Evolutionary conservation across 306 rosid genomes (phyloP).

Genomic region (Prinsepia uniflora): DNA sequence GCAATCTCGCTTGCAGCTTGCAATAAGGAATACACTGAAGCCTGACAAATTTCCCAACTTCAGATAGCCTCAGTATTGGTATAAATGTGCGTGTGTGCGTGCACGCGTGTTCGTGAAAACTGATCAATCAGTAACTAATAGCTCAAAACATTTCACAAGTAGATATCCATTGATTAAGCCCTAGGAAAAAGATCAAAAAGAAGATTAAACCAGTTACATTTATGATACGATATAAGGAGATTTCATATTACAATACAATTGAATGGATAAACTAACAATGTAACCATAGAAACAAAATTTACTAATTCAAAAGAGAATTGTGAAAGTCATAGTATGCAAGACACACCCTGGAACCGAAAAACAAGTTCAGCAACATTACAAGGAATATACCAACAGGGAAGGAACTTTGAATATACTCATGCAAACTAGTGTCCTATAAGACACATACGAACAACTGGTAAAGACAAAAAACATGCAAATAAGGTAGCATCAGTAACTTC

Average conservation of each 20-base stretch:
- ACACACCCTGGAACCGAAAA: not conserved
- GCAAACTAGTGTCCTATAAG: conserved; percentile 25
- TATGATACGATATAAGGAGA: not conserved
- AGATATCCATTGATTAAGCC: not conserved
- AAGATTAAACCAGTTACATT: not conserved
- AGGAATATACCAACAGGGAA: conserved; percentile 4
- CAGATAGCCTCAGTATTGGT: conserved; percentile 3
- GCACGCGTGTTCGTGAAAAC: too few relatives aligned
- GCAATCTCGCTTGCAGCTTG: not conserved
- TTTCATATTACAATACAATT: not conserved
- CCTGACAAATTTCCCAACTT: conserved; percentile 51
- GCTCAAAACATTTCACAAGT: not conserved
- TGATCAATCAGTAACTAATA: not conserved
- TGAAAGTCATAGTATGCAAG: not conserved
- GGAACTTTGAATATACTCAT: not conserved
- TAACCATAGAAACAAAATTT: not conserved
- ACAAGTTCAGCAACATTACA: not conserved
- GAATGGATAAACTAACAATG: conserved; percentile 1
- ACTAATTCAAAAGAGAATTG: not conserved
- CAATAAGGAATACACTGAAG: conserved; percentile 44
- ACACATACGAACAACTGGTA: conserved; percentile 92
- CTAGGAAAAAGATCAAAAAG: not conserved
- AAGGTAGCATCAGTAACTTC: conserved; percentile 97
- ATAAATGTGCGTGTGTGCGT: too few relatives aligned
- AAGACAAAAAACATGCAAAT: conserved; percentile 90